Conservation (phyloP, 805 yeast genomes). For the Lachancea sp. region DNA sequence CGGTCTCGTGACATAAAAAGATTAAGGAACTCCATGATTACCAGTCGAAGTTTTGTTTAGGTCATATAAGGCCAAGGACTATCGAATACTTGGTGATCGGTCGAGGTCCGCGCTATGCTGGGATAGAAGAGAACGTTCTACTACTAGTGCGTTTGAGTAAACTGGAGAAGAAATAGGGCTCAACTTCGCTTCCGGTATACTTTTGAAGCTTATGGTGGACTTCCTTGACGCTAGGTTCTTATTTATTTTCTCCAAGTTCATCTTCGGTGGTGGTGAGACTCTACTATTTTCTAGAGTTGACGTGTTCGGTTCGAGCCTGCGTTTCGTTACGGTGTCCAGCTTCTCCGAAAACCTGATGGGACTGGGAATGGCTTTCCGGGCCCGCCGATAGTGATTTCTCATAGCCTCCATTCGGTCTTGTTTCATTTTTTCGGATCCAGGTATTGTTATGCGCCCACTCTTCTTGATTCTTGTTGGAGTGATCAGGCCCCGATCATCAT, state of each 20-base stretch:
- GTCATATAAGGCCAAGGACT: background rate
- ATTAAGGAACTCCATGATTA: too few species aligned
- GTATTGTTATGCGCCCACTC: constrained; percentile 23
- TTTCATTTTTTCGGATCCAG: constrained; percentile 36
- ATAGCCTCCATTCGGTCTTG: constrained; percentile 34
- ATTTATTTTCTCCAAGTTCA: constrained; percentile 19
- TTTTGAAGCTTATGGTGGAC: constrained; percentile 17
- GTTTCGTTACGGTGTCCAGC: constrained; percentile 15
- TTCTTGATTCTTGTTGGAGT: constrained; percentile 23
- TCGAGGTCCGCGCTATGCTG: background rate
- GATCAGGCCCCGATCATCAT: constrained; percentile 13
- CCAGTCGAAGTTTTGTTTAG: too few species aligned
- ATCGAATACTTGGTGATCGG: constrained; percentile 4
- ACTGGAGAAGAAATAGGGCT: constrained; percentile 14
- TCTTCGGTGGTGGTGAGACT: constrained; percentile 16
- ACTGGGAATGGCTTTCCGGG: constrained; percentile 35
- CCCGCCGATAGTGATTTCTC: constrained; percentile 32
- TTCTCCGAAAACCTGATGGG: constrained; percentile 29
- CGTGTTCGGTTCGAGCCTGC: constrained; percentile 5
- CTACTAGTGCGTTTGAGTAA: background rate
- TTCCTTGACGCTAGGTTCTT: constrained; percentile 17
- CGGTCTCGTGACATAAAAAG: constrained; percentile 4
- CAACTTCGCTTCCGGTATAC: constrained; percentile 18
- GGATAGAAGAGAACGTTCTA: constrained; percentile 3
- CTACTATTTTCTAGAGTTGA: background rate